These are phyloP conservation scores for Tolypocladium nubicola DNA, from an alignment of 2,329 filamentous ascomycete genomes.

Conservation along the genomic window DNA sequence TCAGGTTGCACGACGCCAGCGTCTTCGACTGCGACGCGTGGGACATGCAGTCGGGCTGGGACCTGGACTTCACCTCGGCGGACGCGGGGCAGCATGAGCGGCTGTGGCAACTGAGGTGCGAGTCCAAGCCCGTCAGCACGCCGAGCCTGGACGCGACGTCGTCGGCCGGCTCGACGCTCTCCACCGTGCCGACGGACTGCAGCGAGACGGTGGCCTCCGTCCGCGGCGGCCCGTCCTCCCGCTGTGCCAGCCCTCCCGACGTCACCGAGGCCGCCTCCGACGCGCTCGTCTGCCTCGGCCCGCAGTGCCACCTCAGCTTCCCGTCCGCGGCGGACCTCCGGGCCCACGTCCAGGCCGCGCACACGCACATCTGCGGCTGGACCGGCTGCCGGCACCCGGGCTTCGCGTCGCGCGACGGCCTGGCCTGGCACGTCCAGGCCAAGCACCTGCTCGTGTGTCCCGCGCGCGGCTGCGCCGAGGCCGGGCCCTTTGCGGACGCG, in stretches of 20 bases:
- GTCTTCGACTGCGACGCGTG: background rate
- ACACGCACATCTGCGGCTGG: slow-evolving; percentile 29
- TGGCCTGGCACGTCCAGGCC: slow-evolving; percentile 31
- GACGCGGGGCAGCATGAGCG: background rate
- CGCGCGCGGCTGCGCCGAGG: slow-evolving; percentile 24
- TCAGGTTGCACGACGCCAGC: too few relatives aligned
- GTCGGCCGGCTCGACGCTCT: slow-evolving; percentile 18
- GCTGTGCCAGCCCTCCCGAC: slow-evolving; percentile 14
- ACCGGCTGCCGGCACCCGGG: slow-evolving; percentile 21
- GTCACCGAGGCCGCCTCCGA: background rate
- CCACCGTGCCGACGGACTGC: slow-evolving; percentile 17
- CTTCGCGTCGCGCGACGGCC: slow-evolving; percentile 25
- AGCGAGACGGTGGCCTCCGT: slow-evolving; percentile 10
- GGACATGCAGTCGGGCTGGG: background rate
- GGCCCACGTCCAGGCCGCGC: slow-evolving; percentile 13
- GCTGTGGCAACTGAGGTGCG: background rate
- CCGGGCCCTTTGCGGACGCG: slow-evolving; percentile 17
- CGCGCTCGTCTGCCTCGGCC: slow-evolving; percentile 14
- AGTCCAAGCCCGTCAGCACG: slow-evolving; percentile 12
- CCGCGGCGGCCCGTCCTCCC: slow-evolving; percentile 5
- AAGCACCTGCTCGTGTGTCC: slow-evolving; percentile 33
- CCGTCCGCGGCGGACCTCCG: slow-evolving; percentile 12
- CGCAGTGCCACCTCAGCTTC: slow-evolving; percentile 15
- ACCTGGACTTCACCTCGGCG: background rate
- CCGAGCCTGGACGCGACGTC: slow-evolving; percentile 15